Conservation (phyloP, 2,329 filamentous ascomycete genomes). For the Diplodia scrobiculata region DNA sequence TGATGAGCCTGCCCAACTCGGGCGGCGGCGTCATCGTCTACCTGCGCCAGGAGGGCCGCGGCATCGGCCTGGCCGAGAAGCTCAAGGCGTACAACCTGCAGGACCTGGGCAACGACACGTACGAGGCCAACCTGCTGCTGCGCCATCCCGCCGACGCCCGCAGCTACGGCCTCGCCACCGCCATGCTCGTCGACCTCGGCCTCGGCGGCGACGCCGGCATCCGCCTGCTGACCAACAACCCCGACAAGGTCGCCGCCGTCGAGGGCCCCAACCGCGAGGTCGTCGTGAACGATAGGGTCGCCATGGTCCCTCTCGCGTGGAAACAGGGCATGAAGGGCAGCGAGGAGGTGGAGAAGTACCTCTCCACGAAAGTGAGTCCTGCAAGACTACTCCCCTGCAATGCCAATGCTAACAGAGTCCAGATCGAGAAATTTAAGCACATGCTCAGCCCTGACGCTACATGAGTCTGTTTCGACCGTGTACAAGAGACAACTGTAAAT, state of each 20-base stretch:
- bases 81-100: constrained; percentile 98
- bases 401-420: constrained; percentile 29
- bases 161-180: constrained; percentile 94
- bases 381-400: too few species aligned
- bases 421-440: constrained; percentile 59
- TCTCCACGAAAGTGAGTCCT: constrained; percentile 81
- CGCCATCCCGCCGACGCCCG: constrained; percentile 91
- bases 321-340: constrained; percentile 74
- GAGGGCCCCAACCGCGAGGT: constrained; percentile 90
- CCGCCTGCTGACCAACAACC: constrained; percentile 89
- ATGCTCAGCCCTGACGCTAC: constrained; percentile 46
- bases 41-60: constrained; percentile 89
- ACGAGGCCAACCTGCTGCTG: constrained; percentile 89
- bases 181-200: constrained; percentile 86
- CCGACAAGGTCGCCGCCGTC: constrained; percentile 91
- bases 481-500: constrained; percentile 8
- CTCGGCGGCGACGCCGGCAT: constrained; percentile 69
- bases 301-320: constrained; percentile 96
- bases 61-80: constrained; percentile 92
- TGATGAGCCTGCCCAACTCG: constrained; percentile 74
- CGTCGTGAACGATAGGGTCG: constrained; percentile 82
- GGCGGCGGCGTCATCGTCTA: constrained; percentile 92
- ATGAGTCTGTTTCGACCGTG: background rate
- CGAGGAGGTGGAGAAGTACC: constrained; percentile 87
- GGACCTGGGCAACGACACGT: constrained; percentile 94